A percentile compares a stretch with the other conserved stretches of the same genome.
Conservation (phyloP, 164 flowering plant genomes). For the Vitis labrusca region DNA sequence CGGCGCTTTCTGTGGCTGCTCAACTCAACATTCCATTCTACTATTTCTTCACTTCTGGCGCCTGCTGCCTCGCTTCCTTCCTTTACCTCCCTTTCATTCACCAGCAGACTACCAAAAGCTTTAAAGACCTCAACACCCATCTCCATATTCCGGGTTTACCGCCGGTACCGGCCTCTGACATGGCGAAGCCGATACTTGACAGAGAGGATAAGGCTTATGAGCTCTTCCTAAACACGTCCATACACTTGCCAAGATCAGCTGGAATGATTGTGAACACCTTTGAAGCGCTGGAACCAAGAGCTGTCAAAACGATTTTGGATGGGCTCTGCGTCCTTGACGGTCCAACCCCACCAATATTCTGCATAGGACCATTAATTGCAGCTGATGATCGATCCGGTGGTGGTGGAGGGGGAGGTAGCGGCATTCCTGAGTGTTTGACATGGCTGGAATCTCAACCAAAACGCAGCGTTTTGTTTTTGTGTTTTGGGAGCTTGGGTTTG, state of each 20-base stretch:
- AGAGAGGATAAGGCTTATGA: conserved; percentile 12
- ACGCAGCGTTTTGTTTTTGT: conserved; percentile 39
- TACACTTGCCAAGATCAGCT: conserved; percentile 13
- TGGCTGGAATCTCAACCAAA: conserved; percentile 50
- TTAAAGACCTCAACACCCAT: conserved; percentile 11
- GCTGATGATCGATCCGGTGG: not conserved
- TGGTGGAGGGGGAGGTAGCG: not conserved
- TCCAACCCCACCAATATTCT: conserved; percentile 30
- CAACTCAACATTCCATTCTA: conserved; percentile 39
- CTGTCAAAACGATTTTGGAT: conserved; percentile 17
- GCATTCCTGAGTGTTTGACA: conserved; percentile 15
- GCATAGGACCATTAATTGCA: conserved; percentile 40
- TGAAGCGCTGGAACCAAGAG: conserved; percentile 30
- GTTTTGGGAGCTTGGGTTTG: conserved; percentile 49
- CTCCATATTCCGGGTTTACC: conserved; percentile 17
- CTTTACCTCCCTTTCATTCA: conserved; percentile 34
- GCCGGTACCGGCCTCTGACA: conserved; percentile 13
- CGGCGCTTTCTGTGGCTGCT: conserved; percentile 15
- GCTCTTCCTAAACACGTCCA: conserved; percentile 3
- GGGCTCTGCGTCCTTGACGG: conserved; percentile 23
- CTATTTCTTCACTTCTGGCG: conserved; percentile 40
- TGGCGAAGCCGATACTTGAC: conserved; percentile 19
- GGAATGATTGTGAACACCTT: conserved; percentile 47
- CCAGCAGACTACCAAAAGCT: conserved; percentile 3
- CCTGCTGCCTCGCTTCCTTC: conserved; percentile 14